phyloP scores from a whole-genome alignment of 2,329 filamentous ascomycete genomes.

The Podosphaera xanthii region DNA sequence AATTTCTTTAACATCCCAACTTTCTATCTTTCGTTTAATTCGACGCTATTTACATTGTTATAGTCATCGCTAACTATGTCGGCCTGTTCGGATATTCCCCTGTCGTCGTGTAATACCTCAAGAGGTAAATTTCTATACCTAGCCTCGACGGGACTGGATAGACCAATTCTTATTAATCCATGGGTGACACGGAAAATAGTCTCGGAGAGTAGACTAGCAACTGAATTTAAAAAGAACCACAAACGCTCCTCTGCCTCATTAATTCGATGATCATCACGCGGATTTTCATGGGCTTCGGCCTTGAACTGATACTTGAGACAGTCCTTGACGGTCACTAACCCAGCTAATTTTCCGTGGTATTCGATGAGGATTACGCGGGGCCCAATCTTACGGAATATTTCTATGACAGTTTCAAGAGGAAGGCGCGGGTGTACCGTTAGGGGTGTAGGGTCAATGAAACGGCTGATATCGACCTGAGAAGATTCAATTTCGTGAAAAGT shows the following conservation, averaged over 20 bases:
- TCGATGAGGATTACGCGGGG: slow-evolving; percentile 85
- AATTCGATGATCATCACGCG: slow-evolving; percentile 29
- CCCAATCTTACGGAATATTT: slow-evolving; percentile 94
- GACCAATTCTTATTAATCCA: slow-evolving; percentile 29
- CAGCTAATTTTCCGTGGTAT: slow-evolving; percentile 60
- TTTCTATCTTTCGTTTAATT: too few species aligned
- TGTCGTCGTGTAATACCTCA: too few species aligned
- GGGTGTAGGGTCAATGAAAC: slow-evolving; percentile 74
- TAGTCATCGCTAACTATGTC: too few species aligned
- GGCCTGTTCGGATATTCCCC: too few species aligned
- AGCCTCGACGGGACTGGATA: too few species aligned
- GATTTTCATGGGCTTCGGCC: slow-evolving; percentile 65
- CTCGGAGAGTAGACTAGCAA: slow-evolving; percentile 34
- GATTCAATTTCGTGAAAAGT: slow-evolving; percentile 37
- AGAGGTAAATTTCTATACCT: too few species aligned
- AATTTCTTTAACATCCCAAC: too few species aligned
- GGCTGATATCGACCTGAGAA: slow-evolving; percentile 53
- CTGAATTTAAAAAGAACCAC: slow-evolving; percentile 32
- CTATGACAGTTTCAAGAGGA: slow-evolving; percentile 91
- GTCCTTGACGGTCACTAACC: slow-evolving; percentile 88
- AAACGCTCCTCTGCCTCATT: slow-evolving; percentile 39
- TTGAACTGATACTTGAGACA: slow-evolving; percentile 96
- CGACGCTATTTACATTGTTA: too few species aligned
- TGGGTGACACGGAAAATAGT: slow-evolving; percentile 29
- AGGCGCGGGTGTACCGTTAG: slow-evolving; percentile 78